Conservation (phyloP, 768 basidiomycete genomes). For the Amanita molliuscula region DNA sequence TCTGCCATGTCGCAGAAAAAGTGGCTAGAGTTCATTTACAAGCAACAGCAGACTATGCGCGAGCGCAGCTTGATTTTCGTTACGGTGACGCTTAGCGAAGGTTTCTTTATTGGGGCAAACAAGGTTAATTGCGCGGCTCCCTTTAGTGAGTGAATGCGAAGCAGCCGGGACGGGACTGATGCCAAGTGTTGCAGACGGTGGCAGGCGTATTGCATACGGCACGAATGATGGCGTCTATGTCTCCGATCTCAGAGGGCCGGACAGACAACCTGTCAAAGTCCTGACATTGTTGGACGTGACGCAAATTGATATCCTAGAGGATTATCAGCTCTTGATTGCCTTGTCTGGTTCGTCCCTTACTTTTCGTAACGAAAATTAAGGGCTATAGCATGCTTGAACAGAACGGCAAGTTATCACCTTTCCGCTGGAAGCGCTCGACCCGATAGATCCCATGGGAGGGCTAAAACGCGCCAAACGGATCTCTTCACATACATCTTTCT, state of each 20-base stretch:
- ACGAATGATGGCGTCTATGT: conserved; percentile 96
- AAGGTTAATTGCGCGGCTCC: conserved; percentile 90
- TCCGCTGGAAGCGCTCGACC: conserved; percentile 86
- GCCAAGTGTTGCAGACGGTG: conserved; percentile 45
- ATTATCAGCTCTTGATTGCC: conserved; percentile 93
- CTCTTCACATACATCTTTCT: conserved; percentile 93
- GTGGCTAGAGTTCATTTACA: conserved; percentile 88
- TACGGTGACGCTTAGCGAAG: conserved; percentile 73
- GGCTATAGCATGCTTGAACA: conserved; percentile 17
- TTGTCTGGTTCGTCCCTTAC: conserved; percentile 63
- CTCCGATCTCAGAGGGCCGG: conserved; percentile 70
- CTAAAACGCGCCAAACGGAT: conserved; percentile 92
- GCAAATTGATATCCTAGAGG: conserved; percentile 94
- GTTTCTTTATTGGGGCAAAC: conserved; percentile 78
- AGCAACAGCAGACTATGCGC: conserved; percentile 78
- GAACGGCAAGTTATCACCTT: conserved; percentile 96
- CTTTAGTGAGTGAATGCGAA: conserved; percentile 51
- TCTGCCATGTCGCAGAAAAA: conserved; percentile 80
- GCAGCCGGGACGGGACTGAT: not conserved
- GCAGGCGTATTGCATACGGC: conserved; percentile 86
- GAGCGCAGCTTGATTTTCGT: conserved; percentile 86
- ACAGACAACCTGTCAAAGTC: conserved; percentile 82
- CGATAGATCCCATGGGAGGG: conserved; percentile 82
- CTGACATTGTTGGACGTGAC: conserved; percentile 81
- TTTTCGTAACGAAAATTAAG: not conserved